Evolutionary conservation across 352 stramenopile species (phyloP), one percentile per base, ranked within the genome.

Genomic region (Phytopythium chamaehyphon): DNA sequence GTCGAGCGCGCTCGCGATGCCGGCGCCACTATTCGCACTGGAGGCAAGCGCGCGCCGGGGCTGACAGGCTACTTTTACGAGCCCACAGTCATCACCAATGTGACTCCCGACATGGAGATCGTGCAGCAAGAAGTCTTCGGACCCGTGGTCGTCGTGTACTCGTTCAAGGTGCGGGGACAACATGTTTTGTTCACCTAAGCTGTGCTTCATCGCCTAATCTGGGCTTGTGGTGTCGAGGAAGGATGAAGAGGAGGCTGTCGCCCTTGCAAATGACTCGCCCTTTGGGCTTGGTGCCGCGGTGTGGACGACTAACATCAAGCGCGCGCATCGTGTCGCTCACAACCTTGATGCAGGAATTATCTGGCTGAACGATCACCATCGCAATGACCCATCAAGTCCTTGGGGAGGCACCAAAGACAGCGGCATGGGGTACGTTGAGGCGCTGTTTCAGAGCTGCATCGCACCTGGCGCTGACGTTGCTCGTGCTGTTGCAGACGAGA

Each of bases 111-210:
- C 52, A 89, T 88, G 73, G 87, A 77, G 43, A 94, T 96, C 48
- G 83, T 84, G 1, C 66, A 79, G 57, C 66, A 96, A 61, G 88
- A 97, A 63, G 76, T 97, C 6, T 97, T 97, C 53, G 87, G 89
- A 1, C 85, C 86, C 18, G 78, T 97, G n/a, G 73, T 94, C 12
- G 51, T 46, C 21, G 62, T 50, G 5, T 79, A 72, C 39, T 61
- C 62, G 10, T 82, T 82, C 55, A 73, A 67, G 51, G 59, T 69
- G 14, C 19, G 37, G 11, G 1, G 14, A n/a, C 12, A 33, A 21
- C 6, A 26, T 18, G 16, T 2, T 22, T 18, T 23, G 24, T 10
- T 2, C 18, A 22, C 8, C 15, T 15, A 37, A 11, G n/a, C 16
- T 2, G 12, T 28, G 44, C 1, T 16, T 18, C 0, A 14, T 50